Evolutionary conservation across 2,329 filamentous ascomycete species (phyloP).

Genomic region (Fusarium austroafricanum): DNA sequence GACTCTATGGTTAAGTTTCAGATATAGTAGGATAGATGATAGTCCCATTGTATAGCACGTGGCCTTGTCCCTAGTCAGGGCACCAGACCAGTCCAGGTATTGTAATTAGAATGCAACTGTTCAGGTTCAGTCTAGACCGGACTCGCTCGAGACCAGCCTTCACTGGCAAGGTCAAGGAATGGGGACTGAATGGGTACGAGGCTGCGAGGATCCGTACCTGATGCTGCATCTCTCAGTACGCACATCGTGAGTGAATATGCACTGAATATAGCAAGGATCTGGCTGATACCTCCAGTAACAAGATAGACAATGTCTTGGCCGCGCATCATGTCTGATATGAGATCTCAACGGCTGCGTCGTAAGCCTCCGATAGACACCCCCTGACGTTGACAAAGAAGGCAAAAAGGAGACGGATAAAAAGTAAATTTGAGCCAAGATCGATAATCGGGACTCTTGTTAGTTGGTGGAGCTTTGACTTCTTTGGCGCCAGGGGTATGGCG

Average conservation of each 20-base stretch:
- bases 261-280: neutral
- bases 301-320: constrained; percentile 11
- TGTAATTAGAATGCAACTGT: constrained; percentile 27
- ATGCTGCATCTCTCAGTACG: neutral
- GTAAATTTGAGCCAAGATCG: constrained; percentile 40
- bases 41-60: constrained; percentile 19
- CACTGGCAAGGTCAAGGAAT: constrained; percentile 6
- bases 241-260: neutral
- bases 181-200: constrained; percentile 18
- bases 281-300: neutral
- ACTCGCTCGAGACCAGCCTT: neutral
- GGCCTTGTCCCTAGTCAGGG: constrained; percentile 16
- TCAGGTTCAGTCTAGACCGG: constrained; percentile 10
- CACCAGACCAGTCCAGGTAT: constrained; percentile 22
- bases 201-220: neutral
- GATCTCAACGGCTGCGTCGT: constrained; percentile 20
- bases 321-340: constrained; percentile 1
- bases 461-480: constrained; percentile 26
- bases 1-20: constrained; percentile 3
- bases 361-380: neutral
- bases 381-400: constrained; percentile 9
- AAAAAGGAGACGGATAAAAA: constrained; percentile 14
- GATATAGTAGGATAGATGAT: constrained; percentile 18
- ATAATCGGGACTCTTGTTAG: constrained; percentile 18
- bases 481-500: constrained; percentile 38